These are phyloP conservation scores for Lojkania enalia DNA, from an alignment of 2,329 filamentous ascomycete species.

Conservation along the genomic window DNA sequence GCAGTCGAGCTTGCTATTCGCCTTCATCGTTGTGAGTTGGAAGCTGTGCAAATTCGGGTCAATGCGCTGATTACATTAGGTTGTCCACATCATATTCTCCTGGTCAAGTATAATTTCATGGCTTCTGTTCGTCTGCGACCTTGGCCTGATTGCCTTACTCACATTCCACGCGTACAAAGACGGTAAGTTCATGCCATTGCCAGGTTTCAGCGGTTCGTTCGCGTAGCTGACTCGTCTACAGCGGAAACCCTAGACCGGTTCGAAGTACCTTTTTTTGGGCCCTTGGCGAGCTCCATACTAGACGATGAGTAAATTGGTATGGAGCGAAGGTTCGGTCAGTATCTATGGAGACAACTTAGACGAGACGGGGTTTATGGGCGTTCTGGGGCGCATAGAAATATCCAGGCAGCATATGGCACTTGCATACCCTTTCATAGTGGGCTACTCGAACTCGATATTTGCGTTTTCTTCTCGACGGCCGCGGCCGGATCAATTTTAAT, in stretches of 20 bases:
- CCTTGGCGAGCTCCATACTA: constrained; percentile 82
- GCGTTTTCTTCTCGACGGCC: too few relatives aligned
- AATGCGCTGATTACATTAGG: constrained; percentile 3
- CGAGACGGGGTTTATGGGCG: neutral
- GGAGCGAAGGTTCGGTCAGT: neutral
- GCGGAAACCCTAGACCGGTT: constrained; percentile 69
- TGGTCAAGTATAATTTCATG: constrained; percentile 85
- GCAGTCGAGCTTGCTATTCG: constrained; percentile 86
- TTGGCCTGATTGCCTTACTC: constrained; percentile 75
- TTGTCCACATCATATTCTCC: constrained; percentile 82
- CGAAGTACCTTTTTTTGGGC: constrained; percentile 85
- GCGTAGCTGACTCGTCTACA: constrained; percentile 34
- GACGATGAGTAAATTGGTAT: constrained; percentile 74
- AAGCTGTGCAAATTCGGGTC: neutral
- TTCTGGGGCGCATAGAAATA: neutral
- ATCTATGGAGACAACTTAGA: neutral
- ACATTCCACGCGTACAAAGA: constrained; percentile 81
- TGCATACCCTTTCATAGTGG: neutral
- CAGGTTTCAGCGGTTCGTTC: constrained; percentile 3
- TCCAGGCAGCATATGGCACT: neutral
- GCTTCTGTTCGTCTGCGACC: constrained; percentile 75
- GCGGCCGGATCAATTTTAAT: too few relatives aligned
- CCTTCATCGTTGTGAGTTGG: constrained; percentile 60
- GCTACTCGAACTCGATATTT: neutral
- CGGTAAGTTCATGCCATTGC: constrained; percentile 57